phyloP scores from a whole-genome alignment of 805 yeast genomes.

The Wickerhamomyces kurtzmanii region DNA sequence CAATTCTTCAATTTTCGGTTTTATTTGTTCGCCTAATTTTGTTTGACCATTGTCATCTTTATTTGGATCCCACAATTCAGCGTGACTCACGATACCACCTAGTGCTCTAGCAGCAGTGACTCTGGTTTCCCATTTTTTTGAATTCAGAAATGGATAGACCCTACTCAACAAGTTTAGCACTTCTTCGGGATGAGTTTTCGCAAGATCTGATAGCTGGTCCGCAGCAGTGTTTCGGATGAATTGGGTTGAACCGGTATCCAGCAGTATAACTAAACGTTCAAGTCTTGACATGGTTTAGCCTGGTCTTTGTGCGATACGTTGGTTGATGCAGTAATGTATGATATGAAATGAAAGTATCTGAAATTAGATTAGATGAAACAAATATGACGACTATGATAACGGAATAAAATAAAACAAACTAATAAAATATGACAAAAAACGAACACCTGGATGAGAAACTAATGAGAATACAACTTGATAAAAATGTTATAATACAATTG shows the following conservation, averaged over 20 bases:
- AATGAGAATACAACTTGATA: background rate
- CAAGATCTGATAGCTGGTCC: constrained; percentile 90
- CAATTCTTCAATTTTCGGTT: constrained; percentile 9
- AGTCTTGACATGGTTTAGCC: constrained; percentile 24
- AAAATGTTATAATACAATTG: too few relatives aligned
- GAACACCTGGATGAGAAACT: background rate
- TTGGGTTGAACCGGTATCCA: constrained; percentile 93
- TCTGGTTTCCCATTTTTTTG: constrained; percentile 92
- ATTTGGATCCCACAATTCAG: constrained; percentile 81
- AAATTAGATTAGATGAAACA: background rate
- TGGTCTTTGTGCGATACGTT: too few relatives aligned
- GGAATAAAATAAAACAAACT: background rate
- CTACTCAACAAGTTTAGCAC: constrained; percentile 72
- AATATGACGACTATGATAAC: background rate
- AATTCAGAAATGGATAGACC: constrained; percentile 80
- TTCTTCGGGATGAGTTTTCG: constrained; percentile 92
- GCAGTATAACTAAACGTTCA: constrained; percentile 33
- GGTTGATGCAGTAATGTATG: background rate
- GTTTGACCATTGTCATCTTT: constrained; percentile 20
- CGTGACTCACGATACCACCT: constrained; percentile 82
- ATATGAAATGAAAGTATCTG: background rate
- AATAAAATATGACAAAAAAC: background rate
- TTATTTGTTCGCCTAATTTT: constrained; percentile 11
- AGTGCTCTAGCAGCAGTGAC: constrained; percentile 90
- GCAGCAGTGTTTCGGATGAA: constrained; percentile 95